Percentiles rank a stretch among this genome's conserved stretches.
phyloP scores from a whole-genome alignment of 768 basidiomycete genomes.

The Lactifluus volemus region DNA sequence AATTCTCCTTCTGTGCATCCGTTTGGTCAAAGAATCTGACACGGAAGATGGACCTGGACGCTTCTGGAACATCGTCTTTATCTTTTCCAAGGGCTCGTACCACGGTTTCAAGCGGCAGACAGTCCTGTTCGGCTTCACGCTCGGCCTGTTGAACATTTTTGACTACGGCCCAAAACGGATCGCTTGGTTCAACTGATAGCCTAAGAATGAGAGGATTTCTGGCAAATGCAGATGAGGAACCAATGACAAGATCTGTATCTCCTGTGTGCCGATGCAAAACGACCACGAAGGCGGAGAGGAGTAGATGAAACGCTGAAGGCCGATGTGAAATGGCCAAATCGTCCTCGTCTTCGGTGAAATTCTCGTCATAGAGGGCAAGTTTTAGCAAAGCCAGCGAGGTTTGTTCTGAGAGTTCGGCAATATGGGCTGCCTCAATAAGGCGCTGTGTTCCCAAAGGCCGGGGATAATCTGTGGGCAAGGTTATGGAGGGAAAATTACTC shows the following conservation, averaged over 20 bases:
- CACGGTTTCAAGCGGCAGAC: conserved; percentile 72
- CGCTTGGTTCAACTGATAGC: conserved; percentile 70
- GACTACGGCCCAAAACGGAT: conserved; percentile 86
- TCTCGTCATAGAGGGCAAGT: conserved; percentile 66
- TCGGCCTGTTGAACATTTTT: conserved; percentile 79
- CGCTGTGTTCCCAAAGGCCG: conserved; percentile 63
- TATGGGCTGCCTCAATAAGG: conserved; percentile 77
- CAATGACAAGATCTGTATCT: conserved; percentile 89
- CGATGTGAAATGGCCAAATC: conserved; percentile 35
- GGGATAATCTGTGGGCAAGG: conserved; percentile 94
- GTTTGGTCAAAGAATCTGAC: conserved; percentile 97
- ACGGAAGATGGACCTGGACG: conserved; percentile 63
- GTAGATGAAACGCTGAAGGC: conserved; percentile 84
- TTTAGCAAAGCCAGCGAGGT: conserved; percentile 74
- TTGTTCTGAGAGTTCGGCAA: conserved; percentile 61
- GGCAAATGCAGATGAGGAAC: conserved; percentile 69
- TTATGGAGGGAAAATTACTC: conserved; percentile 79
- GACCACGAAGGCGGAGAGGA: conserved; percentile 86
- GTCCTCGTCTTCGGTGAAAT: conserved; percentile 40
- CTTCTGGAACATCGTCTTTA: conserved; percentile 51
- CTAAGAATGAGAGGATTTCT: conserved; percentile 79
- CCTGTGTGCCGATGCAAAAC: conserved; percentile 92
- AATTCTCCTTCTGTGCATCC: conserved; percentile 60
- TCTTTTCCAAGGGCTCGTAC: conserved; percentile 57
- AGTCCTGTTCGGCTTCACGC: conserved; percentile 72